Evolutionary conservation across 1,284 basidiomycete genomes (phyloP).

Genomic region (Tetrapyrgos nigripes): DNA sequence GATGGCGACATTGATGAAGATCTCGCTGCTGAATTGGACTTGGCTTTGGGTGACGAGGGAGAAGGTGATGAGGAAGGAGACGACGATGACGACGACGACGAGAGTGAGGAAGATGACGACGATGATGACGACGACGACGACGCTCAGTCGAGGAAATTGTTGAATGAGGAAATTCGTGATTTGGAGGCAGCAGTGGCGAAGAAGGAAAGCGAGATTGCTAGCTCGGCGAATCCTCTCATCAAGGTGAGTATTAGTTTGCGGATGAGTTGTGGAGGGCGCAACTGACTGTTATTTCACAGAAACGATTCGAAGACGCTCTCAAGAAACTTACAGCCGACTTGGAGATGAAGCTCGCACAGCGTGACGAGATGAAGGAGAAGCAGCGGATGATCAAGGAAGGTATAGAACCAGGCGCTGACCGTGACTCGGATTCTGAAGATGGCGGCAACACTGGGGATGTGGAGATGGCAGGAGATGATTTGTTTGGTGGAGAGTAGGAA

Average conservation of each 20-base stretch:
- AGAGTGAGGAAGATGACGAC: constrained; percentile 73
- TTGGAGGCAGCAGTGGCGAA: constrained; percentile 87
- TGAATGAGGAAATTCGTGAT: constrained; percentile 91
- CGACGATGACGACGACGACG: constrained; percentile 73
- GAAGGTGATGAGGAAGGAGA: constrained; percentile 68
- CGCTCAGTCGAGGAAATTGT: constrained; percentile 77
- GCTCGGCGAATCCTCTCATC: constrained; percentile 89
- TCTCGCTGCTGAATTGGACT: constrained; percentile 75
- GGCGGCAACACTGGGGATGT: not conserved
- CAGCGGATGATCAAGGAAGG: constrained; percentile 72
- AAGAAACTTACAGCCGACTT: constrained; percentile 88
- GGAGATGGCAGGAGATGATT: not conserved
- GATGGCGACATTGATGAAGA: constrained; percentile 82
- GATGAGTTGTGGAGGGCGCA: too few relatives aligned
- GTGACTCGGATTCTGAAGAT: constrained; percentile 50
- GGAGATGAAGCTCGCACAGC: constrained; percentile 84
- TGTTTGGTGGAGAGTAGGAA: not conserved
- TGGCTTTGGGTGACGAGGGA: constrained; percentile 74
- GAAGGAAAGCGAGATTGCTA: constrained; percentile 87
- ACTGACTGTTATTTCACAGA: constrained; percentile 52
- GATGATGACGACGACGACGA: constrained; percentile 75
- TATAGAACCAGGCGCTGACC: constrained; percentile 50
- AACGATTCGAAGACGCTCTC: constrained; percentile 93
- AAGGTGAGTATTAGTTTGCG: constrained; percentile 54
- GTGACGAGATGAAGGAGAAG: constrained; percentile 78